Evolutionary conservation across 192 early-diverging fungal species (phyloP), one percentile per base, ranked within the genome.

Genomic region (Coemansia sp.): DNA sequence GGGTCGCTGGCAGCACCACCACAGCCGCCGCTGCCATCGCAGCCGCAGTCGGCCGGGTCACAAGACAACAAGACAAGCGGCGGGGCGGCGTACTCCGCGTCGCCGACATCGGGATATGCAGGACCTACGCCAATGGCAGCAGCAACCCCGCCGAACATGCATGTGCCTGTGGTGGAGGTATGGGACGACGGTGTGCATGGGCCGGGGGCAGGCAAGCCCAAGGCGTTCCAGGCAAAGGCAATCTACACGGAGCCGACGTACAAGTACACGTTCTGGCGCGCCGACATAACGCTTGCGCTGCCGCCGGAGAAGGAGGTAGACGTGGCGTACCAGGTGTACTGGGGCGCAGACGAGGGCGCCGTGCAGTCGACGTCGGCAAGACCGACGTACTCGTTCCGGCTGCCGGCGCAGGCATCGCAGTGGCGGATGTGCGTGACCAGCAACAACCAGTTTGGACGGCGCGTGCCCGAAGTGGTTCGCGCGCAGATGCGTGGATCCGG

Each of bases 261-360:
- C 68, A 64, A 68, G 59, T 80, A 80, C 62, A 80, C 77, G 29
- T 80, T 80, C 59, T 80, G 78, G 78, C 71, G 72, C 10, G 65
- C 68, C 6, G 72, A 75, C 50, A 38, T 81, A 9, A 45, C 30
- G 36, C 55, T 75, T 54, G 14, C 61, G 47, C 72, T 75, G 64
- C 72, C 67, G 34, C 67, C 62, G 55, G 72, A 74, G 44, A 65
- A 44, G 48, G 77, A 80, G 54, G 65, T 64, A 0, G 68, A 74
- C 23, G 72, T 74, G 0, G 34, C 47, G 61, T 80, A 80, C 68
- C 71, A 80, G 52, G 41, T 80, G 11, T 59, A 65, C 59, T 80
- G 77, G 77, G 68, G 48, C 54, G 77, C 71, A 13, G 75, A 78
- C 59, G 75, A 68, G 54, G 17, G 25, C 6, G 69, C 75, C 6